Conservation (phyloP, 2,329 filamentous ascomycete genomes). For the Graphiopsis chlorocephala region DNA sequence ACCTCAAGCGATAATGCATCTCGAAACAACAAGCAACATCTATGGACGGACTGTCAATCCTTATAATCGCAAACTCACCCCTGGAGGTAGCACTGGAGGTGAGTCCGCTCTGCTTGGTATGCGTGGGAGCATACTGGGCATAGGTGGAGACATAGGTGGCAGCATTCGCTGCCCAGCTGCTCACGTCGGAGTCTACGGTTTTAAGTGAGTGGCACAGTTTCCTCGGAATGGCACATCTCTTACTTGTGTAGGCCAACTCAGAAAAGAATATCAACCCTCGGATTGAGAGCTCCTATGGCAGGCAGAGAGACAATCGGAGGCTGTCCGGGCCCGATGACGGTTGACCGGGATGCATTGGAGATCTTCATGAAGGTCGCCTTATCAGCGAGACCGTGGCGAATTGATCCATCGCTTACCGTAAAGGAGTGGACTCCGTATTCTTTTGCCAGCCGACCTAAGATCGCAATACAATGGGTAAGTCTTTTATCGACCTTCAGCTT, state of each 20-base stretch:
- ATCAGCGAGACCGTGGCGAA: conserved; percentile 4
- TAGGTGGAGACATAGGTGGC: conserved; percentile 55
- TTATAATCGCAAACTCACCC: conserved; percentile 49
- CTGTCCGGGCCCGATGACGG: conserved; percentile 9
- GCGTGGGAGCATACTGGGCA: conserved; percentile 21
- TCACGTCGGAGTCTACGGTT: conserved; percentile 46
- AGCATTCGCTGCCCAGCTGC: conserved; percentile 49
- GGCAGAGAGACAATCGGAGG: conserved; percentile 10
- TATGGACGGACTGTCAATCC: conserved; percentile 56
- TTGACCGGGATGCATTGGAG: conserved; percentile 6
- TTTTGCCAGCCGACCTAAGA: conserved; percentile 31
- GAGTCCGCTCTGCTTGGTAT: conserved; percentile 51
- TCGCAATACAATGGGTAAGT: conserved; percentile 58
- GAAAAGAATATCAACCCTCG: conserved; percentile 5
- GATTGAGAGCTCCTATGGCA: conserved; percentile 1
- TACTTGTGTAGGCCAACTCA: not conserved
- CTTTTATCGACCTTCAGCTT: not conserved
- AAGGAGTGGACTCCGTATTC: conserved; percentile 10
- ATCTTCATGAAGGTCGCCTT: conserved; percentile 13
- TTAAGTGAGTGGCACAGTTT: conserved; percentile 37
- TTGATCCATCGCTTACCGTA: conserved; percentile 3
- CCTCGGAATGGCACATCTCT: not conserved
- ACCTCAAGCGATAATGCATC: conserved; percentile 55
- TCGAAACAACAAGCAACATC: conserved; percentile 52
- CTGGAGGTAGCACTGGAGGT: conserved; percentile 56